Percentiles rank a stretch among this genome's conserved stretches.
Evolutionary conservation across 2,329 filamentous ascomycete genomes (phyloP).

Genomic region (Stylonectria norvegica): DNA sequence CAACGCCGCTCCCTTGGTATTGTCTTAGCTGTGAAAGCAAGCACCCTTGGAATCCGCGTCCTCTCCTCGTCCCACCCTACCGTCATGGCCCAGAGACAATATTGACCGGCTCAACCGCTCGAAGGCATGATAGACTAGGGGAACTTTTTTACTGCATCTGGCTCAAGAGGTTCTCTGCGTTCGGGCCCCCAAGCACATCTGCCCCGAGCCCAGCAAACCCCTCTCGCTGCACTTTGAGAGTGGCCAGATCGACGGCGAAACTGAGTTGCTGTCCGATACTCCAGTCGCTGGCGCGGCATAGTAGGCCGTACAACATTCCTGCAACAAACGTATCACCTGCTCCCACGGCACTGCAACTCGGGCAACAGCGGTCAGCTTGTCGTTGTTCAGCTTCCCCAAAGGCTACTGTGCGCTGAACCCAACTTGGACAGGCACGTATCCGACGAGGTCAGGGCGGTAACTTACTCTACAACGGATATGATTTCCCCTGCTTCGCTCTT

Average conservation of each 20-base stretch:
- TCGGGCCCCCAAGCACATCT: constrained; percentile 22
- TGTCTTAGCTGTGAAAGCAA: constrained; percentile 11
- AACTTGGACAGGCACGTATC: no score
- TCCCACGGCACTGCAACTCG: constrained; percentile 58
- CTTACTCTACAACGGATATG: constrained; percentile 58
- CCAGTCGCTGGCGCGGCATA: constrained; percentile 50
- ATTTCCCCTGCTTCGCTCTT: constrained; percentile 33
- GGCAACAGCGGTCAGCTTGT: constrained; percentile 7
- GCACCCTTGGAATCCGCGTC: constrained; percentile 11
- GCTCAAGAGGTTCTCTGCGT: constrained; percentile 4
- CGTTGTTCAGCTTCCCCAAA: not conserved
- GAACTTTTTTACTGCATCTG: not conserved
- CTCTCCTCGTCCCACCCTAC: constrained; percentile 16
- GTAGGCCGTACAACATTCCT: constrained; percentile 62
- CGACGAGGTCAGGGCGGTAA: constrained; percentile 20
- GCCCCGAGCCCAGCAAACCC: constrained; percentile 56
- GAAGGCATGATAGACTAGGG: constrained; percentile 3
- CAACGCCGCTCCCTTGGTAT: constrained; percentile 8
- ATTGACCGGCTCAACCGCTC: constrained; percentile 16
- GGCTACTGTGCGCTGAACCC: constrained; percentile 7
- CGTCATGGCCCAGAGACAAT: constrained; percentile 9
- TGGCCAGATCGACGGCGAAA: constrained; percentile 65
- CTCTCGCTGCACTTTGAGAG: constrained; percentile 63
- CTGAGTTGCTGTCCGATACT: constrained; percentile 44
- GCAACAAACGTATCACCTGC: constrained; percentile 76